phyloP scores from a whole-genome alignment of 2,329 filamentous ascomycete genomes.

The Xylariales sp. region DNA sequence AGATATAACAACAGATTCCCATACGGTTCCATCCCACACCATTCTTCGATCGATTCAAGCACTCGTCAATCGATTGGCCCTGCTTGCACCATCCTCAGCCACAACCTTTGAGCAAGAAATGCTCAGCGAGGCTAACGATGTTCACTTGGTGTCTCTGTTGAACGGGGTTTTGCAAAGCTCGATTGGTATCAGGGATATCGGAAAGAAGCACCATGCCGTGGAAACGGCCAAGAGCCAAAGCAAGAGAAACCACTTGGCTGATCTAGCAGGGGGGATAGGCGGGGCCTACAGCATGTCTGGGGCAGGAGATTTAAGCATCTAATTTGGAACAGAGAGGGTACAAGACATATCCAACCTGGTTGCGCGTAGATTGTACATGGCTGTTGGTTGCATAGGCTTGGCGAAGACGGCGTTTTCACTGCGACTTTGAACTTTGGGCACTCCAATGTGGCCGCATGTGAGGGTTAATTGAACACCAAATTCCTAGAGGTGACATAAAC shows the following conservation, averaged over 20 bases:
- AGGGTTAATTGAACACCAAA: too few relatives aligned
- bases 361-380: background rate
- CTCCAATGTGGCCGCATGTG: too few relatives aligned
- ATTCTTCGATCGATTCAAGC: conserved; percentile 87
- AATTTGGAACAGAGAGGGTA: background rate
- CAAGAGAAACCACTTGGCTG: conserved; percentile 14
- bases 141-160: conserved; percentile 72
- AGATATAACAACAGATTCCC: conserved; percentile 26
- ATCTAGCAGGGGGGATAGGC: conserved; percentile 9
- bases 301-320: conserved; percentile 21
- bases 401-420: conserved; percentile 26
- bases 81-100: conserved; percentile 69
- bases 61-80: conserved; percentile 75
- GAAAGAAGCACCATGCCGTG: conserved; percentile 66
- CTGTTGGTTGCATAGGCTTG: conserved; percentile 22
- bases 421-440: too few relatives aligned
- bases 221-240: conserved; percentile 34
- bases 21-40: conserved; percentile 54
- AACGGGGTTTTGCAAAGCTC: conserved; percentile 71
- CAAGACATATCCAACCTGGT: background rate
- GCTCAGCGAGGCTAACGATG: conserved; percentile 76
- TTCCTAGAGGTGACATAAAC: too few relatives aligned
- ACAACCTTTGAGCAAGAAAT: conserved; percentile 66
- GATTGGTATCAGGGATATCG: conserved; percentile 66
- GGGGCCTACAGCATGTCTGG: conserved; percentile 14